Conservation (phyloP, 495 filamentous ascomycete genomes). For the Xylaria scruposa region DNA sequence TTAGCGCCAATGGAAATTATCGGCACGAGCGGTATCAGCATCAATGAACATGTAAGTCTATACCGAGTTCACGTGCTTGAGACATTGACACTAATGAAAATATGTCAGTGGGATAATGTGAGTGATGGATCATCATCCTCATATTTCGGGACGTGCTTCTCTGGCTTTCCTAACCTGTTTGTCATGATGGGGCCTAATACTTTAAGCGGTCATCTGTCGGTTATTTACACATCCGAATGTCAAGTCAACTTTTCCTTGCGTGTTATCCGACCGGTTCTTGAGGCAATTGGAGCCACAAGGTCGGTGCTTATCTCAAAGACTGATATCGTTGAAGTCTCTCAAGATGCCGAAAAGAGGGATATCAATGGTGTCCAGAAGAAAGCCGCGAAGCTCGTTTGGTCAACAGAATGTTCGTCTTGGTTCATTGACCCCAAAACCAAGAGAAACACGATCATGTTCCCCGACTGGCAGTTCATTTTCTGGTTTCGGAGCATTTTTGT, state of each 20-base stretch:
- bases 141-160: background rate
- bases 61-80: background rate
- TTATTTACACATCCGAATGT: background rate
- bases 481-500: background rate
- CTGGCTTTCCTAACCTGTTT: background rate
- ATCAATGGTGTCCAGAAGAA: background rate
- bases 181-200: background rate
- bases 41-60: background rate
- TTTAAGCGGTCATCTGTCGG: background rate
- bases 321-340: background rate
- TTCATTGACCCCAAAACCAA: background rate
- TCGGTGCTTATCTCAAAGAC: background rate
- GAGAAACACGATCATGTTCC: background rate
- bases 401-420: background rate
- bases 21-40: background rate
- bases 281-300: background rate
- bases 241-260: background rate
- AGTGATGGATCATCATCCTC: background rate
- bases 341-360: background rate
- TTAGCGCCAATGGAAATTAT: background rate
- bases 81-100: background rate
- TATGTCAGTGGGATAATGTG: background rate
- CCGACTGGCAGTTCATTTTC: background rate
- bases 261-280: background rate
- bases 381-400: background rate